Evolutionary conservation across 495 filamentous ascomycete genomes (phyloP), one percentile per base, ranked within the genome.

Genomic region (Bacidia gigantensis): DNA sequence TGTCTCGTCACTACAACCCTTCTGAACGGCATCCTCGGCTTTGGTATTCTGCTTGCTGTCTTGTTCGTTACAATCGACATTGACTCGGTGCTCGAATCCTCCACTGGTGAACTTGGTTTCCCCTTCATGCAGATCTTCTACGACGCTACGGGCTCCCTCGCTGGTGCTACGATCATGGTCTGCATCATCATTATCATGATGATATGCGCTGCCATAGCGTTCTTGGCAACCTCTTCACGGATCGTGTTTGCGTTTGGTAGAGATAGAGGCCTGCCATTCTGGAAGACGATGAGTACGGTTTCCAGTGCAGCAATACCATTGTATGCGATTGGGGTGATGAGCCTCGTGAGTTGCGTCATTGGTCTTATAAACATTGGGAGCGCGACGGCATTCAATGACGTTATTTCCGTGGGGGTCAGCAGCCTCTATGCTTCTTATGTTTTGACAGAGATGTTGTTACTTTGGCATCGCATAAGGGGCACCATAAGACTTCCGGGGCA

Each of bases 321-420:
- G 17, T 65, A 72, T 24, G 70, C 80, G 0, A 81, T 77, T 0
- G 42, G 81, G 20, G 72, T 78, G 21, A 75, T 77, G 25, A 72
- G 69, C 0, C 45, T 70, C 20, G 56, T 82, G 32, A 69, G 68
- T 20, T 78, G 76, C 3, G 69, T 71, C 18, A 65, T 84, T 3
- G 80, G 77, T 2, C 68, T 68, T 49, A 80, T 83, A 49, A 76
- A 77, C 10, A 64, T 84, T 0, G 80, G 78, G 29, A 71, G 61
- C 50, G 66, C 69, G 0, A 76, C 57, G 7, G 68, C 62, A 12
- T 68, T 68, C 57, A 62, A 63, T 45, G 55, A 46, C 24, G 53
- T 68, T 25, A 52, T 67, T 10, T 61, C 58, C 29, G 49, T 70
- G 7, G 57, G 43, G 9, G 22, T 65, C 38, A 51, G 49, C 9